Evolutionary conservation across 805 yeast species (phyloP).

Genomic region (Diddensiella caesifluorescens): DNA sequence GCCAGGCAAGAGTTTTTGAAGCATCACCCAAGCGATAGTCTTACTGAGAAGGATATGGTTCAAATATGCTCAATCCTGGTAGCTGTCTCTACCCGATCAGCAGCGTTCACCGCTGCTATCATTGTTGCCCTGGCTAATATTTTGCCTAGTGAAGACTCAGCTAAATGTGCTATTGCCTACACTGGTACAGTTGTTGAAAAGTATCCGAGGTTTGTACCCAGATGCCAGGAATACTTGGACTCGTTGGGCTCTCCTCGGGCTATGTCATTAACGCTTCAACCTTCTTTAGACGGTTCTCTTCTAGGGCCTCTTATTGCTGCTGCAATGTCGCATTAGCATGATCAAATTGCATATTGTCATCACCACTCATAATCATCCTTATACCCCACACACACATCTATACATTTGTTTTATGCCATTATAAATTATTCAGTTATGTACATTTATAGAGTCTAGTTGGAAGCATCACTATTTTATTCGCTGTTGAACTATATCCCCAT

Average conservation of each 20-base stretch:
- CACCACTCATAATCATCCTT: too few relatives aligned
- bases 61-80: constrained; percentile 23
- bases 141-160: constrained; percentile 15
- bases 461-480: too few relatives aligned
- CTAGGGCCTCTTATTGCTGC: constrained; percentile 28
- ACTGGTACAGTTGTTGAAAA: constrained; percentile 32
- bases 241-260: constrained; percentile 17
- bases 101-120: constrained; percentile 31
- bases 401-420: too few relatives aligned
- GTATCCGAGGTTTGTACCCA: constrained; percentile 27
- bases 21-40: constrained; percentile 11
- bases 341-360: too few relatives aligned
- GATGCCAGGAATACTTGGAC: constrained; percentile 28
- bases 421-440: too few relatives aligned
- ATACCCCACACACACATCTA: too few relatives aligned
- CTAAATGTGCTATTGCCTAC: constrained; percentile 26
- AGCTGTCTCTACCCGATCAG: constrained; percentile 31
- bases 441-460: too few relatives aligned
- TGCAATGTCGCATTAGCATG: constrained; percentile 19
- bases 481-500: too few relatives aligned
- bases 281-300: constrained; percentile 22
- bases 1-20: constrained; percentile 22
- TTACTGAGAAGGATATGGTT: constrained; percentile 22
- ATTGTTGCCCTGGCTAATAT: constrained; percentile 25
- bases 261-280: constrained; percentile 14